A percentile compares a stretch with the other conserved stretches of the same genome.
Evolutionary conservation across 140 eudicot species (phyloP).

Genomic region (Oenanthe javanica): DNA sequence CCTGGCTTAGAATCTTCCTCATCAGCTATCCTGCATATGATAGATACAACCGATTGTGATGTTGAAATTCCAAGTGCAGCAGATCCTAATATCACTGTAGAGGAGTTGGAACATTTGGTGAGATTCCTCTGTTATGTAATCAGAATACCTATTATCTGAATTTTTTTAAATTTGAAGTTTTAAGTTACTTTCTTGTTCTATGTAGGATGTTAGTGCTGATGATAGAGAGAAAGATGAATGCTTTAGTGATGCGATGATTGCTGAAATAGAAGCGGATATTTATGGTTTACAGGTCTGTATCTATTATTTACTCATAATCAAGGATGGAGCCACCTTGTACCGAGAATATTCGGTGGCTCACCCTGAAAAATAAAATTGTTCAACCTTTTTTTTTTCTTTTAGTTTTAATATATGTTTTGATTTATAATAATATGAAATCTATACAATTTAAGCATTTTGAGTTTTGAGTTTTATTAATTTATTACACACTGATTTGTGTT

Average conservation of each 20-base stretch:
- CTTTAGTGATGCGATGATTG: conserved; percentile 68
- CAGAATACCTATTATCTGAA: conserved; percentile 2
- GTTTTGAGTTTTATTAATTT: not conserved
- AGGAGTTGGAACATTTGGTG: conserved; percentile 44
- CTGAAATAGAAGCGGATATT: conserved; percentile 81
- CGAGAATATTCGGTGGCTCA: no score
- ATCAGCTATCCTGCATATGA: conserved; percentile 7
- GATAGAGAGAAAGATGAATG: conserved; percentile 34
- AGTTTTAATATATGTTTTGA: no score
- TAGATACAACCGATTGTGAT: conserved; percentile 26
- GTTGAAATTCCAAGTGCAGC: conserved; percentile 20
- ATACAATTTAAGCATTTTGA: no score
- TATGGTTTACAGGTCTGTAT: conserved; percentile 65
- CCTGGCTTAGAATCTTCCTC: conserved; percentile 14
- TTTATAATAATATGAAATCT: no score
- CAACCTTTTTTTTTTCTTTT: no score
- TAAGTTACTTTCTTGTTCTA: conserved; percentile 19
- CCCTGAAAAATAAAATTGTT: no score
- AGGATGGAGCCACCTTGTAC: no score
- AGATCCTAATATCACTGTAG: conserved; percentile 25
- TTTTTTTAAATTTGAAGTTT: conserved; percentile 11
- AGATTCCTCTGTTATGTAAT: conserved; percentile 17
- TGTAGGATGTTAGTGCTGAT: conserved; percentile 42
- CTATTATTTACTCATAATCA: not conserved
- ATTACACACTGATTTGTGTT: not conserved